Percentiles rank a stretch among this genome's conserved stretches.
Evolutionary conservation across 805 yeast genomes (phyloP).

Genomic region (Candida yuanshanica): DNA sequence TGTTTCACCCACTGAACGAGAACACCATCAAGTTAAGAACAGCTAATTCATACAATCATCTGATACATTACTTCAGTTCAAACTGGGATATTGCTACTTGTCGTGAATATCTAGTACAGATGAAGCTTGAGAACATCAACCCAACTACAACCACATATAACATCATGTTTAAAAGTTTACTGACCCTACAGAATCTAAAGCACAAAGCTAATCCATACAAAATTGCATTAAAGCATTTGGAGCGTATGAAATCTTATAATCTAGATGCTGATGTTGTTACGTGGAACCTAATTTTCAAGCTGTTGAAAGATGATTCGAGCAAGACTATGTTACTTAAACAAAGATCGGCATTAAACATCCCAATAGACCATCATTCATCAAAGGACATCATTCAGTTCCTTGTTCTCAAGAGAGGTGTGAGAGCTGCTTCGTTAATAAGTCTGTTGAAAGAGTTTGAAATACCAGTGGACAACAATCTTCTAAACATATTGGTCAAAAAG

Average conservation of each 20-base stretch:
- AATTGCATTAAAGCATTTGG: constrained; percentile 26
- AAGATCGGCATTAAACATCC: constrained; percentile 27
- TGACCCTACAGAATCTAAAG: constrained; percentile 24
- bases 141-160: constrained; percentile 37
- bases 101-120: constrained; percentile 34
- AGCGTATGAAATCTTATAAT: constrained; percentile 24
- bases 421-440: constrained; percentile 9
- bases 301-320: constrained; percentile 30
- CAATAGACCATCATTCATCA: constrained; percentile 24
- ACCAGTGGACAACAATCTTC: constrained; percentile 20
- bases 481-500: constrained; percentile 23
- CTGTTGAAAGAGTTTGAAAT: constrained; percentile 15
- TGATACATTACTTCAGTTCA: constrained; percentile 33
- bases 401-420: constrained; percentile 10
- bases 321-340: constrained; percentile 27
- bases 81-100: constrained; percentile 36
- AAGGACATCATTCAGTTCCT: constrained; percentile 23
- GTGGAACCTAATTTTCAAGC: constrained; percentile 30
- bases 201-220: constrained; percentile 24
- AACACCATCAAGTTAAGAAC: constrained; percentile 27
- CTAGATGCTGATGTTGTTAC: constrained; percentile 32
- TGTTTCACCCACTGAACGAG: constrained; percentile 35
- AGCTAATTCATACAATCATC: constrained; percentile 30
- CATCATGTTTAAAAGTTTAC: constrained; percentile 28
- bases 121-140: constrained; percentile 28